Base-by-base conservation (phyloP, 768 basidiomycete genomes). In the Suillus luteus region DNA sequence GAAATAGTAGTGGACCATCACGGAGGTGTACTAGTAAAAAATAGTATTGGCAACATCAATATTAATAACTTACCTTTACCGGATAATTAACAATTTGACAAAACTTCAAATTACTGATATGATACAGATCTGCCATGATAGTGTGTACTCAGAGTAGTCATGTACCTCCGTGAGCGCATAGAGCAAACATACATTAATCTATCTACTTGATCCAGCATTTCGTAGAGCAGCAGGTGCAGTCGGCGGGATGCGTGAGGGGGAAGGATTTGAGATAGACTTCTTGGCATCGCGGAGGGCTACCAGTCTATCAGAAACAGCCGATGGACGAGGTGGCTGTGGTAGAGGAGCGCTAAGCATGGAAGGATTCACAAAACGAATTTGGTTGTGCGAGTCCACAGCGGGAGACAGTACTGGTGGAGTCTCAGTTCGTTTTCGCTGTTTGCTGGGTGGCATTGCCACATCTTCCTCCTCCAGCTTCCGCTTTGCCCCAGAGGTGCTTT, bases 381-480 rank as follows among this genome's bases (percentile, higher is more conserved):
- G 52, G 11, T 54, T 54, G 19, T 35, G 11, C 1, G 41, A 54
- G 5, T 24, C 19, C 37, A 41, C 35, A 9, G 38, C 14, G 15
- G 64, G 48, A 24, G 54, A 43, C 19, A 24, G 27, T 19, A 33
- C 54, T 33, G 54, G 38, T 19, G 33, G 11, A 37, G 24, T 38
- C 14, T 12, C 22, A 27, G 14, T 2, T 43, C 63, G 55, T 60
- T 65, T 69, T 8, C 55, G 65, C 15, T 69, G 65, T 48, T 66
- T 65, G 3, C 3, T 31, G 1, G 64, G 40, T 19, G 17, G 11
- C 1, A 68, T 27, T 15, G 1, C 54, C 0, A 61, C 63, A 0
- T 66, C 69, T 1, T 68, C 72, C 3, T 66, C 71, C 46, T 74
- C 75, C 41, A 74, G 40, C 63, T 75, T 77, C 24, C 74, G 60